phyloP scores from a whole-genome alignment of 2,329 filamentous ascomycete species.

The Thelonectria discophora region DNA sequence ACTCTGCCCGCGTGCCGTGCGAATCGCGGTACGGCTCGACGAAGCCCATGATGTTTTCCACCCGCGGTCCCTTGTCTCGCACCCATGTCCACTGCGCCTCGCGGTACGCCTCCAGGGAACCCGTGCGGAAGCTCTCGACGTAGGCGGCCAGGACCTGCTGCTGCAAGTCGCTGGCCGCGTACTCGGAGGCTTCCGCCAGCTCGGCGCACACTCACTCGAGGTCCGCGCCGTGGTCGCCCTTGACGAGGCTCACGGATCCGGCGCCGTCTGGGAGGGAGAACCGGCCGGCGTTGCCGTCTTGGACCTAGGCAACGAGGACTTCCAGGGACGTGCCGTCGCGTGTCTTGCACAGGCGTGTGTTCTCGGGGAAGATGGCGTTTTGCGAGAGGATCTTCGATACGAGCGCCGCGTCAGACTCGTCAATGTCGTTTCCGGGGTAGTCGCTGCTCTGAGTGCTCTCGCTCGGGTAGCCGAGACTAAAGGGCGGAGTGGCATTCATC shows the following conservation, averaged over 20 bases:
- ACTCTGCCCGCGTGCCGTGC: constrained; percentile 65
- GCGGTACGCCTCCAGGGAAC: constrained; percentile 63
- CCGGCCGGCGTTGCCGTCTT: constrained; percentile 19
- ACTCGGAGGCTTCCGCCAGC: constrained; percentile 56
- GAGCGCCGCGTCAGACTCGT: constrained; percentile 60
- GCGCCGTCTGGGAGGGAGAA: constrained; percentile 7
- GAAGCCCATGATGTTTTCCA: constrained; percentile 70
- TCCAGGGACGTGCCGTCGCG: constrained; percentile 52
- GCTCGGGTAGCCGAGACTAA: constrained; percentile 65
- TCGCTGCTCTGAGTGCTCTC: constrained; percentile 62
- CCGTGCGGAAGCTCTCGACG: constrained; percentile 63
- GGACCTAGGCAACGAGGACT: constrained; percentile 52
- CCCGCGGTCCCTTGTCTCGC: constrained; percentile 62
- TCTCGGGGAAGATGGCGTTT: constrained; percentile 63
- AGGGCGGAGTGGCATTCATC: constrained; percentile 60
- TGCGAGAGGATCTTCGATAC: constrained; percentile 61
- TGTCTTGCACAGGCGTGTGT: constrained; percentile 59
- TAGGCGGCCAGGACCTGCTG: constrained; percentile 61
- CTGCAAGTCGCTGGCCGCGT: constrained; percentile 63
- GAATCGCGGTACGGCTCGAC: constrained; percentile 72
- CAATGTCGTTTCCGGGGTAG: constrained; percentile 62
- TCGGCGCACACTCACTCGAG: constrained; percentile 58
- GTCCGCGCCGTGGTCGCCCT: constrained; percentile 62
- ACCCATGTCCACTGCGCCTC: constrained; percentile 66
- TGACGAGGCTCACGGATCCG: constrained; percentile 48